Base-by-base conservation (phyloP, 2,329 filamentous ascomycete genomes). In the Aspergillus amoenus region DNA sequence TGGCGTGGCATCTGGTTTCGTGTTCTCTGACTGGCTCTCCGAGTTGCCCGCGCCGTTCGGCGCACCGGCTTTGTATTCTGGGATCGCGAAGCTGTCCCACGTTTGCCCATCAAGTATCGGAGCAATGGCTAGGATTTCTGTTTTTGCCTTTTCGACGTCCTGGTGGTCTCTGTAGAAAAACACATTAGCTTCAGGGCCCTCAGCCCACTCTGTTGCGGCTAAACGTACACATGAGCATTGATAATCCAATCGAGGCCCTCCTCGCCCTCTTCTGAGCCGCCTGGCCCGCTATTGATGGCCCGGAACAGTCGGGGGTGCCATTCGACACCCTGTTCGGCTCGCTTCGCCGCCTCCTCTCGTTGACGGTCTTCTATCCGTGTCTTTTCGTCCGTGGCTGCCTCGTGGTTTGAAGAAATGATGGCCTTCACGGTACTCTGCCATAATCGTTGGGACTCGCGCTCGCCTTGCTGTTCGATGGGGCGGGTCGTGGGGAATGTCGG, bases 231-330 rank as follows among this genome's bases (percentile, higher is more conserved):
- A 55, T 87, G 81, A 2, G 93, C 88, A 73, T 93, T 89, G 68
- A 99, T 90, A 68, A 97, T 93, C 91, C 91, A 99, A 75, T 97
- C 94, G 30, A 99, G 78, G 63, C 90, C 91, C 70, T 95, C 91
- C 72, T 95, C 90, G 27, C 90, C 90, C 70, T 93, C 88, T 61
- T 94, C 90, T 4, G 82, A 71, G 1, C 86, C 87, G 32, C 87
- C 88, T 2, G 87, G 85, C 1, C 88, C 89, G 22, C 87, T 86
- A 44, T 84, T 82, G 11, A 95, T 88, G 47, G 79, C 78, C 59
- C 92, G 84, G 81, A 99, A 99, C 12, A 97, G 82, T 61, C 87
- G 86, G 1, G 94, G 93, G 34, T 87, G 85, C 94, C 94, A 99
- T 62, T 96, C 91, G 7, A 92, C 79, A 12, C 88, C 88, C 11